These are phyloP conservation scores for Backusella westeae DNA, from an alignment of 192 early-diverging fungal species.

Conservation along the genomic window DNA sequence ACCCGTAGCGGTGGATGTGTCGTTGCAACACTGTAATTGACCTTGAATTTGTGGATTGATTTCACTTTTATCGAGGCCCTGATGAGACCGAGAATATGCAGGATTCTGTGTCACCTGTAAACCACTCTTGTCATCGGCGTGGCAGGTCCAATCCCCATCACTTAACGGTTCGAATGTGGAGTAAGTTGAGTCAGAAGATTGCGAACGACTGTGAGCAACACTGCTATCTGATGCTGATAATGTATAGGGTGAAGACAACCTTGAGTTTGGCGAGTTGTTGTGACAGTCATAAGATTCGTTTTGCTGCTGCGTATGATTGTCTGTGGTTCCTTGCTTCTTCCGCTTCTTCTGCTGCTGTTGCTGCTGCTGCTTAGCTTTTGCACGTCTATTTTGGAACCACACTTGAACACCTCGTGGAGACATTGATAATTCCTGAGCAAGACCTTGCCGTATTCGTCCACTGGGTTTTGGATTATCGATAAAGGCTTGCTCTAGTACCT, in stretches of 20 bases:
- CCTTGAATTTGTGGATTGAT: not conserved
- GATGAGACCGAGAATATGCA: not conserved
- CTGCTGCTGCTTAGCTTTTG: conserved; percentile 58
- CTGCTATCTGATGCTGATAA: conserved; percentile 9
- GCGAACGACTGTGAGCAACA: not conserved
- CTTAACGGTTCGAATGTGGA: not conserved
- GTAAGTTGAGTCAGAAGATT: not conserved
- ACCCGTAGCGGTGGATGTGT: not conserved
- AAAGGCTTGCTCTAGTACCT: conserved; percentile 69
- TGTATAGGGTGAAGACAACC: conserved; percentile 1
- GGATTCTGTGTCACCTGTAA: not conserved
- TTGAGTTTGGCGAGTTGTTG: not conserved
- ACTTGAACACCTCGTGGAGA: conserved; percentile 74
- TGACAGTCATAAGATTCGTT: not conserved
- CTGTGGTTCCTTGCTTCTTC: conserved; percentile 13
- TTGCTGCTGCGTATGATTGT: not conserved
- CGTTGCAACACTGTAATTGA: not conserved
- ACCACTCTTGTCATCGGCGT: not conserved
- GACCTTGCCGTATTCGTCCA: conserved; percentile 52
- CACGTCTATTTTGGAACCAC: conserved; percentile 85
- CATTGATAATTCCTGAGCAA: conserved; percentile 66
- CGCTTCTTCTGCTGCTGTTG: conserved; percentile 27
- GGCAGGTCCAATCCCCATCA: too few species aligned
- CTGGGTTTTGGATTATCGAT: conserved; percentile 70
- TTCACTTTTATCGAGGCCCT: not conserved